Conservation (phyloP, 495 filamentous ascomycete species). For the Talaromyces proteolyticus region DNA sequence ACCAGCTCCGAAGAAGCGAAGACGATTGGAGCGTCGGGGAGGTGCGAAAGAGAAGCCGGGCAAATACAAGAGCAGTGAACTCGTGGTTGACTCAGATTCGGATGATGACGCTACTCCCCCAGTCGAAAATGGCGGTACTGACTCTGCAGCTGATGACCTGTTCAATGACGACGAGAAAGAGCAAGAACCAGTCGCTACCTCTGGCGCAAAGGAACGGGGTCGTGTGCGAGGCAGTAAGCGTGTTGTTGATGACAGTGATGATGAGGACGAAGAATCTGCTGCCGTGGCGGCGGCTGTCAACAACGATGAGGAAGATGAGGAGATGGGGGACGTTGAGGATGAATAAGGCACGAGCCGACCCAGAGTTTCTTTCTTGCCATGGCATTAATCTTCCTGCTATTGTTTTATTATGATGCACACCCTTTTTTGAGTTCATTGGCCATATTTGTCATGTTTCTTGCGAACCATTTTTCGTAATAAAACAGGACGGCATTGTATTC, state of each 20-base stretch:
- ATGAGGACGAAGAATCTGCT: constrained; percentile 23
- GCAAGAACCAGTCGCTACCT: constrained; percentile 19
- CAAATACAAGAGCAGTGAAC: constrained; percentile 78
- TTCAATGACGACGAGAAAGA: constrained; percentile 25
- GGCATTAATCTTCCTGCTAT: neutral
- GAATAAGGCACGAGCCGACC: neutral
- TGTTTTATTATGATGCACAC: neutral
- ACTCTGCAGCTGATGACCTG: constrained; percentile 19
- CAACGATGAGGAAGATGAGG: constrained; percentile 14
- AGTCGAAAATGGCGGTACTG: constrained; percentile 32
- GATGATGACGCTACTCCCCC: constrained; percentile 37
- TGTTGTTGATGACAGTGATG: constrained; percentile 40
- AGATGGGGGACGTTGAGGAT: constrained; percentile 16
- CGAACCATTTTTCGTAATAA: neutral
- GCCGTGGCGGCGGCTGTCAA: constrained; percentile 5
- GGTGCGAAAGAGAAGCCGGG: constrained; percentile 48
- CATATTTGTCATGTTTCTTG: neutral
- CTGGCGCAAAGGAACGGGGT: constrained; percentile 19
- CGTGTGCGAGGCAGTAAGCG: constrained; percentile 29
- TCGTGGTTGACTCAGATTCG: constrained; percentile 69
- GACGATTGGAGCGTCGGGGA: constrained; percentile 47
- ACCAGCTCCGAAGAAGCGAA: constrained; percentile 42
- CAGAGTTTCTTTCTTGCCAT: neutral
- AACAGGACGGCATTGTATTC: neutral
- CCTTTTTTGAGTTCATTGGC: neutral